Conservation (phyloP, 2,329 filamentous ascomycete species). For the Raffaelea albimanens region DNA sequence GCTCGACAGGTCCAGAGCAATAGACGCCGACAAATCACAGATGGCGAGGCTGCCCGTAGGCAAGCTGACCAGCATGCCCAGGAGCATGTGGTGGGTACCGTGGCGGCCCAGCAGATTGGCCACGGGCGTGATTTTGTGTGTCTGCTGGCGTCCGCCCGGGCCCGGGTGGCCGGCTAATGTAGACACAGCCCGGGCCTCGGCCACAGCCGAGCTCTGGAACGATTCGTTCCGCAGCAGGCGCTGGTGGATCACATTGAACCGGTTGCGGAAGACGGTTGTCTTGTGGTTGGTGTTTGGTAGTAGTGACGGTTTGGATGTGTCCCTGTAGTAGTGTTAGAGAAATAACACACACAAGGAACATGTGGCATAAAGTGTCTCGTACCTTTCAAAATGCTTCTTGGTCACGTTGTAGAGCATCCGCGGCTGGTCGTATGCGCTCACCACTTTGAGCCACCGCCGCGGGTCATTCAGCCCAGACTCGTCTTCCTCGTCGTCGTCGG, state of each 20-base stretch:
- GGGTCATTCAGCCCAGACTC: slow-evolving; percentile 57
- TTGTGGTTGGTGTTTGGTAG: slow-evolving; percentile 74
- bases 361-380: slow-evolving; percentile 10
- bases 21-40: slow-evolving; percentile 80
- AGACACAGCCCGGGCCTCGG: slow-evolving; percentile 42
- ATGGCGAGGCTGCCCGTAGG: slow-evolving; percentile 76
- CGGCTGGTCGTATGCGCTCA: slow-evolving; percentile 80
- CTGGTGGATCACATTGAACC: slow-evolving; percentile 88
- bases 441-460: slow-evolving; percentile 72
- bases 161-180: slow-evolving; percentile 42
- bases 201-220: slow-evolving; percentile 75
- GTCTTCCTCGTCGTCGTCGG: slow-evolving; percentile 46
- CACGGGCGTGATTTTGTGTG: slow-evolving; percentile 84
- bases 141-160: slow-evolving; percentile 52
- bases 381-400: slow-evolving; percentile 89
- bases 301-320: slow-evolving; percentile 55
- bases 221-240: slow-evolving; percentile 85
- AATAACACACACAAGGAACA: not conserved
- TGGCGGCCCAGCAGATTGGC: slow-evolving; percentile 66
- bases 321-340: slow-evolving; percentile 28
- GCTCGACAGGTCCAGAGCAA: slow-evolving; percentile 72
- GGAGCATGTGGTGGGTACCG: slow-evolving; percentile 73
- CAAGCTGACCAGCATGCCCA: slow-evolving; percentile 72
- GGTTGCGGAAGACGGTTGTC: slow-evolving; percentile 76
- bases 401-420: slow-evolving; percentile 63